Base-by-base conservation (phyloP, 129 eudicot genomes). In the Artemisia tridentata region DNA sequence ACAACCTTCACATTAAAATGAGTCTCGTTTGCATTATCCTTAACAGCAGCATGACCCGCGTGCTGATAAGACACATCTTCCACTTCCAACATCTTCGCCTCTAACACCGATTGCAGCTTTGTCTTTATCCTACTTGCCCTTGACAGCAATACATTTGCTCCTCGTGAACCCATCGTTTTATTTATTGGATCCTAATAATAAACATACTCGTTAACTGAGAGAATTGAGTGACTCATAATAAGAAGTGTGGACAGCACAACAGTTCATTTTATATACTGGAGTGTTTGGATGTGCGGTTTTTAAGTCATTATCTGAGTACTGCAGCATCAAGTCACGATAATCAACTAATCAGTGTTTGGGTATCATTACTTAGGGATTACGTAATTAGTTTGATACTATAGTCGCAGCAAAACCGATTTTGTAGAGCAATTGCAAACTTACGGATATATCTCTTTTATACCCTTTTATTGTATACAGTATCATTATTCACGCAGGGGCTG, bases 61-160 rank as follows among this genome's bases (percentile, higher is more conserved):
- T 76, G 85, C 67, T 77, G 85, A 54, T 77, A 81, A 0, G 85
- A 81, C 10, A 81, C 82, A 55, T 81, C 85, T 53, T 76, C 85
- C 34, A 81, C 82, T 43, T 81, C 82, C 76, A 81, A 81, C 60
- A 67, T 7, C 73, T 52, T 78, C 8, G 85, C 82, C 54, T 81
- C 79, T n/a, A 81, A 31, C 56, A 65, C 73, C n/a, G 77, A 20
- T 71, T 81, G 81, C 59, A 81, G 85, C 80, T 76, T 81, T 6
- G 81, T 23, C 31, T 81, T 81, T 47, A 81, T 81, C 69, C 78
- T 81, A 51, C 78, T 80, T 6, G 84, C 81, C 47, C 80, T 75
- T 19, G 84, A 75, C 45, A 80, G 46, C 74, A 80, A 20, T 17
- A 64, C 74, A 52, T 20, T 75, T 62, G 78, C 74, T 43, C 81